A percentile compares a stretch with the other conserved stretches of the same genome.
These are phyloP conservation scores for Neurospora sp. DNA, from an alignment of 495 filamentous ascomycete species.

Conservation along the genomic window DNA sequence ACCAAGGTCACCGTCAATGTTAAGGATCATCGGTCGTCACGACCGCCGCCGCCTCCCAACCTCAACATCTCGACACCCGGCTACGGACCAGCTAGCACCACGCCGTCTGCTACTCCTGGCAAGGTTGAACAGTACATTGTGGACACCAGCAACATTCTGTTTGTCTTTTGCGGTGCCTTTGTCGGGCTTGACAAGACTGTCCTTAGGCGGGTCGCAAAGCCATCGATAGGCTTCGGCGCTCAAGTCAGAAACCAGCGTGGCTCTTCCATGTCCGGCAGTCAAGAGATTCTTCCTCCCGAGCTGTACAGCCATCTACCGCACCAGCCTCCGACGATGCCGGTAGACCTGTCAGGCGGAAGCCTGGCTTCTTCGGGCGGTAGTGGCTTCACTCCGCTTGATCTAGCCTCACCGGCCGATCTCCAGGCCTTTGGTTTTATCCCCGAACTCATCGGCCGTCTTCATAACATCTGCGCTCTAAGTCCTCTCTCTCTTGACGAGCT, in stretches of 20 bases:
- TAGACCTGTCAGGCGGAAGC: neutral
- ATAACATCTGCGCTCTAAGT: conserved; percentile 74
- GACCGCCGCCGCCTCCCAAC: conserved; percentile 22
- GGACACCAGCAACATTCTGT: conserved; percentile 90
- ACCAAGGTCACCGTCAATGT: conserved; percentile 83
- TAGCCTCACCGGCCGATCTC: conserved; percentile 71
- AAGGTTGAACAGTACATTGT: conserved; percentile 86
- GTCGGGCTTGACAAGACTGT: conserved; percentile 85
- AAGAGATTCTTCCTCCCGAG: conserved; percentile 30
- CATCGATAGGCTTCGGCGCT: conserved; percentile 87
- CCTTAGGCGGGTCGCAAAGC: conserved; percentile 73
- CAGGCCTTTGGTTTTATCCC: conserved; percentile 92
- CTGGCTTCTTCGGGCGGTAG: conserved; percentile 6
- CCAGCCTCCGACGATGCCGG: conserved; percentile 17
- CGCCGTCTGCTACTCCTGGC: conserved; percentile 28
- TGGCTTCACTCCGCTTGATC: conserved; percentile 66
- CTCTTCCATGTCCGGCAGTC: conserved; percentile 20
- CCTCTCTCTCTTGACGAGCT: conserved; percentile 71
- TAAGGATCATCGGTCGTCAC: conserved; percentile 61
- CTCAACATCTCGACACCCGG: conserved; percentile 27
- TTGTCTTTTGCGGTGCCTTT: conserved; percentile 93
- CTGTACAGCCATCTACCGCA: conserved; percentile 36
- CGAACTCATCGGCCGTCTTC: conserved; percentile 83
- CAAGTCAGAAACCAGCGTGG: conserved; percentile 47
- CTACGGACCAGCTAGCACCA: conserved; percentile 25